Conservation (phyloP, 1,284 basidiomycete genomes). For the Dichomitus squalens region DNA sequence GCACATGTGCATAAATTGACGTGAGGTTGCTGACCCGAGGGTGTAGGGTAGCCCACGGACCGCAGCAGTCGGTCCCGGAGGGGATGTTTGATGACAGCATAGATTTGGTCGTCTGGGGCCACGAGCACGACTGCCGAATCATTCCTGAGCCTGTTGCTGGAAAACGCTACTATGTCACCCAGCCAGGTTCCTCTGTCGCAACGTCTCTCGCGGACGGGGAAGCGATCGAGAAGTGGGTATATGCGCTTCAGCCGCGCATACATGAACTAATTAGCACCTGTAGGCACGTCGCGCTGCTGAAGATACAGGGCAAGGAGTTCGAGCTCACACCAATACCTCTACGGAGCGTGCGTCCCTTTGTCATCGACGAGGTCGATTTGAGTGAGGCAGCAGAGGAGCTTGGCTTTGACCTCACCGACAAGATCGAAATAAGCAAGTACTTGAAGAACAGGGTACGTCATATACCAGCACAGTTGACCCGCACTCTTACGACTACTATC, state of each 20-base stretch:
- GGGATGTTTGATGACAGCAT: constrained; percentile 97
- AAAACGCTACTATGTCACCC: constrained; percentile 89
- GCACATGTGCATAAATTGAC: not conserved
- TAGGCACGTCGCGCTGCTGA: constrained; percentile 87
- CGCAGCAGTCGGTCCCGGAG: constrained; percentile 92
- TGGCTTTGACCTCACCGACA: constrained; percentile 75
- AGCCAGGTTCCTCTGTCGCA: constrained; percentile 95
- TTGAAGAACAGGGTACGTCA: constrained; percentile 67
- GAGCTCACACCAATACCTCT: constrained; percentile 84
- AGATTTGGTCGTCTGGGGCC: constrained; percentile 95
- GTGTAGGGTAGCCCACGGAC: constrained; percentile 86
- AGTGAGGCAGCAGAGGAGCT: constrained; percentile 76
- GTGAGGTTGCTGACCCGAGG: not conserved
- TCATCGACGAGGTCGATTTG: constrained; percentile 85
- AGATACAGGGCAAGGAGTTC: constrained; percentile 87
- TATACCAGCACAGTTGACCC: not conserved
- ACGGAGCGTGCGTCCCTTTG: constrained; percentile 92
- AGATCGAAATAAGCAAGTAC: constrained; percentile 80
- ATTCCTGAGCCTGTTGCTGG: constrained; percentile 89
- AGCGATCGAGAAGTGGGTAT: constrained; percentile 76
- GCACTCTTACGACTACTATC: not conserved
- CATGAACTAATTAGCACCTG: not conserved
- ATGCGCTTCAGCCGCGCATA: constrained; percentile 22
- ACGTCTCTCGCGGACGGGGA: constrained; percentile 93
- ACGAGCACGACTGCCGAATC: constrained; percentile 97